These are phyloP conservation scores for Mycena capillaripes DNA, from an alignment of 768 basidiomycete genomes.

Conservation along the genomic window DNA sequence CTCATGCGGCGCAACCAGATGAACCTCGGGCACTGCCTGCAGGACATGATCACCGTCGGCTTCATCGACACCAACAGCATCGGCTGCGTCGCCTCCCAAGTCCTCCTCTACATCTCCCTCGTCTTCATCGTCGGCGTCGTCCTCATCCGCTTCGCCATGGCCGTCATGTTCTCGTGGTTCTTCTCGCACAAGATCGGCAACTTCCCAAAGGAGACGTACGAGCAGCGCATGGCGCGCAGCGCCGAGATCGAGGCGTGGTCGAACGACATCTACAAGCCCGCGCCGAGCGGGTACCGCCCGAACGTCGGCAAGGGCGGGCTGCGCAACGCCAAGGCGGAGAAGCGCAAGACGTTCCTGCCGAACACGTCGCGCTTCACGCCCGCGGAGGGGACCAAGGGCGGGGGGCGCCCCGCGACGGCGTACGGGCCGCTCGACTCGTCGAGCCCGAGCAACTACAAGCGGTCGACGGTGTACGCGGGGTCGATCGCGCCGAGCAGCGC, in stretches of 20 bases:
- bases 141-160: constrained; percentile 94
- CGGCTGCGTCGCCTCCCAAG: constrained; percentile 82
- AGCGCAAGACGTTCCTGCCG: constrained; percentile 74
- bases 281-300: constrained; percentile 91
- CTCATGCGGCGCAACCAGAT: constrained; percentile 80
- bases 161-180: constrained; percentile 98
- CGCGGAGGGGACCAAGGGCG: constrained; percentile 59
- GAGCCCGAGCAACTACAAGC: constrained; percentile 67
- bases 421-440: constrained; percentile 77
- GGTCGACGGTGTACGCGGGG: constrained; percentile 65
- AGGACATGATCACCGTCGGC: constrained; percentile 78
- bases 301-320: constrained; percentile 82
- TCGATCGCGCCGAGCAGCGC: constrained; percentile 54
- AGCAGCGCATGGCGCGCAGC: constrained; percentile 90
- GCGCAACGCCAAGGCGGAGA: constrained; percentile 66
- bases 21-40: constrained; percentile 60
- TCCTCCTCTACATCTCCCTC: constrained; percentile 62
- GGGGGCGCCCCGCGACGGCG: constrained; percentile 69
- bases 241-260: constrained; percentile 97
- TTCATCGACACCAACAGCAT: constrained; percentile 82
- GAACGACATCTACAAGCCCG: constrained; percentile 94
- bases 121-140: constrained; percentile 67
- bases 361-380: constrained; percentile 83
- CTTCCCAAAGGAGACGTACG: constrained; percentile 93
- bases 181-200: constrained; percentile 95